Conservation (phyloP, 2,329 filamentous ascomycete species). For the Malbranchea zuffiana region DNA sequence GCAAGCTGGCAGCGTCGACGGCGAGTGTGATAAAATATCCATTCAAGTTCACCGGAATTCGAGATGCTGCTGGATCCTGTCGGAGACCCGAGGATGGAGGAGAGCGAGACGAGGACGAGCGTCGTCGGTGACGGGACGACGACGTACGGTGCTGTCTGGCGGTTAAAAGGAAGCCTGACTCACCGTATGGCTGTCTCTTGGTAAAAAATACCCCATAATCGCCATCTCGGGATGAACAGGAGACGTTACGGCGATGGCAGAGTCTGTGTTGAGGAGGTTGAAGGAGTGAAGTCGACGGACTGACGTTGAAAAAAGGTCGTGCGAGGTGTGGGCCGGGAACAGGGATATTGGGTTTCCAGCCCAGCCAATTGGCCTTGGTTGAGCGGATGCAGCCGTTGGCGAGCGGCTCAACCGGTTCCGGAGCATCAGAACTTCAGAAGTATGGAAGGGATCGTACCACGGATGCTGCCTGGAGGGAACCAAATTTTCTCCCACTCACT, state of each 20-base stretch:
- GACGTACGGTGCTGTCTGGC: too few species aligned
- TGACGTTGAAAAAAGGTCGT: conserved; percentile 12
- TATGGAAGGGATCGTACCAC: neutral
- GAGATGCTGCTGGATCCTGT: too few species aligned
- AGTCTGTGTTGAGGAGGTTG: neutral
- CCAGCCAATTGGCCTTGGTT: neutral
- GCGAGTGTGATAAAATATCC: too few species aligned
- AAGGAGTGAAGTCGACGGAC: conserved; percentile 1
- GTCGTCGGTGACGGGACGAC: too few species aligned
- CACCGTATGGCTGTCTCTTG: too few species aligned
- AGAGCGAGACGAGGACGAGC: too few species aligned
- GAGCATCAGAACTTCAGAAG: neutral
- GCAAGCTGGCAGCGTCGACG: too few species aligned
- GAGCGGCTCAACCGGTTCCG: neutral
- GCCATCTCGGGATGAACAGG: neutral
- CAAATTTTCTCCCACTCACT: neutral
- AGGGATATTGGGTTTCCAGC: neutral
- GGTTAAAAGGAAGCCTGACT: too few species aligned
- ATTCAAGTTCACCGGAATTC: too few species aligned
- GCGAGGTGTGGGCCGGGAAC: neutral
- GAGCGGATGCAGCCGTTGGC: neutral
- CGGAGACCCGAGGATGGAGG: too few species aligned
- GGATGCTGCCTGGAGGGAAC: neutral
- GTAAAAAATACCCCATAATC: too few species aligned
- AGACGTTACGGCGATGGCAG: neutral